Evolutionary conservation across 2,329 filamentous ascomycete genomes (phyloP).

Genomic region (Cordyceps fumosorosea): DNA sequence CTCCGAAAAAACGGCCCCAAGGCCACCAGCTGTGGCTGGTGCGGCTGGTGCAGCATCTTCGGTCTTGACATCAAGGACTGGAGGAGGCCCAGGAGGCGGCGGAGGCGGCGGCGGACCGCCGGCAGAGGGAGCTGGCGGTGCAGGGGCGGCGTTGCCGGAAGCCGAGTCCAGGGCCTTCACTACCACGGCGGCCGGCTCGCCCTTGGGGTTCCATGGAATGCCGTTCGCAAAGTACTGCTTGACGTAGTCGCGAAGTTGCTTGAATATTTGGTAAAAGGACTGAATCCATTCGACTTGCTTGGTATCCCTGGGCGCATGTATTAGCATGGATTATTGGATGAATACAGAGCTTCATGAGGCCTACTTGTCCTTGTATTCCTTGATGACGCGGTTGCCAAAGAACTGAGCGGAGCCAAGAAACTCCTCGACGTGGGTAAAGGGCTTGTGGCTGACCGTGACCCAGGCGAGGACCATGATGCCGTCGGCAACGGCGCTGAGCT

Average conservation of each 20-base stretch:
- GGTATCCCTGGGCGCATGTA: constrained; percentile 51
- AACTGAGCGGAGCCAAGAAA: constrained; percentile 80
- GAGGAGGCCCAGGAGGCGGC: constrained; percentile 61
- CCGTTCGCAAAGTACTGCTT: constrained; percentile 76
- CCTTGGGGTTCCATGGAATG: constrained; percentile 78
- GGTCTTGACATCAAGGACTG: constrained; percentile 54
- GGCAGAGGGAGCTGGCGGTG: constrained; percentile 43
- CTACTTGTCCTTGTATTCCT: constrained; percentile 72
- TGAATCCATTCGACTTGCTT: constrained; percentile 84
- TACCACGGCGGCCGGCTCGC: constrained; percentile 64
- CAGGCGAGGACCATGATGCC: constrained; percentile 85
- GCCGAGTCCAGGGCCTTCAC: constrained; percentile 46
- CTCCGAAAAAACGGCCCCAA: constrained; percentile 85
- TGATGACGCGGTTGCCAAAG: constrained; percentile 89
- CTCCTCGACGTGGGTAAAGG: constrained; percentile 79
- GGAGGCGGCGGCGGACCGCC: constrained; percentile 50
- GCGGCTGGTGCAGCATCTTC: constrained; percentile 21
- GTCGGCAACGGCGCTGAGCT: constrained; percentile 81
- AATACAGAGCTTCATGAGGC: neutral
- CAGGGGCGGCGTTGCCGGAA: constrained; percentile 31
- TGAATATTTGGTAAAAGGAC: constrained; percentile 87
- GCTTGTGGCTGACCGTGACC: constrained; percentile 79
- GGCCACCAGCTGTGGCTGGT: constrained; percentile 49
- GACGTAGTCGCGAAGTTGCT: constrained; percentile 73
- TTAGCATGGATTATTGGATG: neutral